A percentile compares a stretch with the other conserved stretches of the same genome.
Evolutionary conservation across 495 filamentous ascomycete species (phyloP).

Genomic region (Neurospora sp.): DNA sequence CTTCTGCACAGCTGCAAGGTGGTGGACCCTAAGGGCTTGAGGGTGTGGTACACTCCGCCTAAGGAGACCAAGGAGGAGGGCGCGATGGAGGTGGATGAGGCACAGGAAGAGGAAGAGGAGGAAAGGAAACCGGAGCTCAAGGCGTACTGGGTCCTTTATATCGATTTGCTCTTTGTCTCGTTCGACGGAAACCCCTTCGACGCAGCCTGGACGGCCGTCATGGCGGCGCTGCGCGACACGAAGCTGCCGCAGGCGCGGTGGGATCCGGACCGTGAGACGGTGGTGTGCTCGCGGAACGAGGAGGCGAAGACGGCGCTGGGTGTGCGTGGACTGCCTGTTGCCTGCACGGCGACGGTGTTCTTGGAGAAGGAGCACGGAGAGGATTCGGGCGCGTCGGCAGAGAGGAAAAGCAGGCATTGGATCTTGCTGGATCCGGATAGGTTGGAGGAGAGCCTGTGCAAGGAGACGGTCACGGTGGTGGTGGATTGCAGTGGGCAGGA

Average conservation of each 20-base stretch:
- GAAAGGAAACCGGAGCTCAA: conserved; percentile 44
- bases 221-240: conserved; percentile 74
- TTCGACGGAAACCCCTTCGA: conserved; percentile 88
- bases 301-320: conserved; percentile 34
- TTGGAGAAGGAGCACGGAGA: conserved; percentile 50
- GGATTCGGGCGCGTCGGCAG: conserved; percentile 21
- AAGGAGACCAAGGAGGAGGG: conserved; percentile 23
- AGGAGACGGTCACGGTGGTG: conserved; percentile 62
- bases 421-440: conserved; percentile 80
- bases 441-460: conserved; percentile 73
- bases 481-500: conserved; percentile 50
- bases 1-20: conserved; percentile 60
- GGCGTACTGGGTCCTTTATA: conserved; percentile 89
- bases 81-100: conserved; percentile 32
- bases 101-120: conserved; percentile 31
- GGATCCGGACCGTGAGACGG: conserved; percentile 69
- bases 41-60: conserved; percentile 55
- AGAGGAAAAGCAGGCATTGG: conserved; percentile 48
- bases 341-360: conserved; percentile 68
- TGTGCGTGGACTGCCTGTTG: conserved; percentile 55
- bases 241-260: conserved; percentile 72
- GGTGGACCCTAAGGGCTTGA: conserved; percentile 50
- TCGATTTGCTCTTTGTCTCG: conserved; percentile 82
- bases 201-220: conserved; percentile 71
- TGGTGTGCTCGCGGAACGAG: conserved; percentile 58